Base-by-base conservation (phyloP, 192 early-diverging fungal genomes). In the Obelidium mucronatum region DNA sequence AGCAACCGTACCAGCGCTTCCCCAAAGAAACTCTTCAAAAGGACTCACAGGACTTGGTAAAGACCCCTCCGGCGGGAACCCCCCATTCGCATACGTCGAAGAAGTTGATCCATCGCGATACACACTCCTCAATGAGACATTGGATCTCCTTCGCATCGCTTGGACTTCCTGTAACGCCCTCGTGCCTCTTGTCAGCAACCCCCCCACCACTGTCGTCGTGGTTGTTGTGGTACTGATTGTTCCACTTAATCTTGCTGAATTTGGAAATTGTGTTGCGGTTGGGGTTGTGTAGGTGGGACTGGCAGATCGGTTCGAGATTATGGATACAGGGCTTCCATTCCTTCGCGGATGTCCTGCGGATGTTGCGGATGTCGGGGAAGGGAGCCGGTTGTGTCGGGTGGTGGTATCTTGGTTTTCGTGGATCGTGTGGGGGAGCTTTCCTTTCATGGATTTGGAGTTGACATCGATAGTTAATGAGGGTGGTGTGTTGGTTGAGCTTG, bases 151-250 rank as follows among this genome's bases (percentile, higher is more conserved):
- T 11, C 77, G 77, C 30, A 78, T 31, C 4, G 72, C 72, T 59
- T 78, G 77, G 13, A 63, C 54, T 56, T 78, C 77, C 37, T 78
- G 77, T 24, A 78, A 42, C 51, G 69, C 77, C 15, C 77, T 55
- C 24, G 77, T 73, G 8, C 77, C 77, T 8, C 77, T 15, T 17
- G 77, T 37, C 19, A 77, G 67, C 28, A 78, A 30, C 15, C 77
- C 77, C 13, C 64, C 74, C 15, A 59, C 36, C 11, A 17, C 54
- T 6, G 33, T 44, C 8, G 22, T 76, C 6, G 63, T 33, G 0
- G 62, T 67, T 1, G 74, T 67, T 31, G 62, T 35, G 2, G 64
- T 67, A 30, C 48, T 67, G 19, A 35, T 37, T 11, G 54, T 59
- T 22, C 52, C 40, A 63, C 72, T 74, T 26, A 63, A 40, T 24